These are phyloP conservation scores for Apostasia ramifera DNA, from an alignment of 106 monocot species.

Conservation along the genomic window DNA sequence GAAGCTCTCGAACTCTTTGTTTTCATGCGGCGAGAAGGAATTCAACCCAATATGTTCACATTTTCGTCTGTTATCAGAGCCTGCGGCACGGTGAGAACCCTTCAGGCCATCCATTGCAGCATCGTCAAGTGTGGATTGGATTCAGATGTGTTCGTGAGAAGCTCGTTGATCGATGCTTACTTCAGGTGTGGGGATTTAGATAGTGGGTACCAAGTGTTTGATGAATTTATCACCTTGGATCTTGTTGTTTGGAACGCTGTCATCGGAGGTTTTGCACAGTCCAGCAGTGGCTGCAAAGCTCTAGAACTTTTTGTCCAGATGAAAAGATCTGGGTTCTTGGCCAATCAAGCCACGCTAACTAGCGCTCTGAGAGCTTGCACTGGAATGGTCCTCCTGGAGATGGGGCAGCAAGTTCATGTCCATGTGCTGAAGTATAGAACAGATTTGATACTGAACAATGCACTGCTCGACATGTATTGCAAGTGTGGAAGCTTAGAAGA, in stretches of 20 bases:
- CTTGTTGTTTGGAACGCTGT: constrained; percentile 81
- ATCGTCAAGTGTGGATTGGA: constrained; percentile 56
- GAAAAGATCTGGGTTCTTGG: constrained; percentile 50
- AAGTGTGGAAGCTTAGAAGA: constrained; percentile 71
- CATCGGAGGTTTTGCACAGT: constrained; percentile 66
- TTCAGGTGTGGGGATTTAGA: constrained; percentile 44
- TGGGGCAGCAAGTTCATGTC: constrained; percentile 64
- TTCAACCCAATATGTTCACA: constrained; percentile 75
- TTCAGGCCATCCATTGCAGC: constrained; percentile 43
- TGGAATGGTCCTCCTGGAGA: constrained; percentile 42
- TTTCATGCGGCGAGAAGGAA: constrained; percentile 44
- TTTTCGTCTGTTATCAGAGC: constrained; percentile 56
- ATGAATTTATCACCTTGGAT: constrained; percentile 51
- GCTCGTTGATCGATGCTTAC: constrained; percentile 61
- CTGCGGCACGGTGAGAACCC: constrained; percentile 12
- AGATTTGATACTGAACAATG: constrained; percentile 68
- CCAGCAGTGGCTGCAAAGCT: constrained; percentile 37
- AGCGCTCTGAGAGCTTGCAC: constrained; percentile 73
- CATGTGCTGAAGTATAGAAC: constrained; percentile 48
- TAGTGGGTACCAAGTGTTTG: constrained; percentile 42
- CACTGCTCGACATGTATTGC: constrained; percentile 71
- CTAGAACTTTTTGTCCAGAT: constrained; percentile 44
- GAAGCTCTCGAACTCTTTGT: constrained; percentile 37
- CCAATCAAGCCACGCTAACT: constrained; percentile 56
- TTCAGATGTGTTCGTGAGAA: constrained; percentile 65